Percentiles rank a stretch among this genome's conserved stretches.
phyloP scores from a whole-genome alignment of 169 alveolate species.

The Plasmodium chabaudi region DNA sequence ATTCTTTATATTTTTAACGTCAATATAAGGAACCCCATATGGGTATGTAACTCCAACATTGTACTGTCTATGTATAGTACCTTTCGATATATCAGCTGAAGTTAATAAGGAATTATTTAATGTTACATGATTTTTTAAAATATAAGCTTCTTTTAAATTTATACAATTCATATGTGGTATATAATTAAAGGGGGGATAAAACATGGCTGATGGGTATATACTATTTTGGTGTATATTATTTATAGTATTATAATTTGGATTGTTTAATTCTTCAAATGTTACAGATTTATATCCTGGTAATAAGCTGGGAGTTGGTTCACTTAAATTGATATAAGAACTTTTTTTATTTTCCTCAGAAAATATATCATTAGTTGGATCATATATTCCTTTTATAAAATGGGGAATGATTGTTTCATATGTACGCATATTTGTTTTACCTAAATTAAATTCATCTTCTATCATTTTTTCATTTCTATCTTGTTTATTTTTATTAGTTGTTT shows the following conservation, averaged over 20 bases:
- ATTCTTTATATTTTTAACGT: slow-evolving; percentile 4
- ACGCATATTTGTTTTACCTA: background rate
- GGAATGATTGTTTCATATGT: slow-evolving; percentile 1
- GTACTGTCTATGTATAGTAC: slow-evolving; percentile 35
- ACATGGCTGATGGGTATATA: slow-evolving; percentile 16
- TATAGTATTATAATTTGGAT: background rate
- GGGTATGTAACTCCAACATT: slow-evolving; percentile 59
- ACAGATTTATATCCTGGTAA: slow-evolving; percentile 38
- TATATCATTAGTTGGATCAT: slow-evolving; percentile 32
- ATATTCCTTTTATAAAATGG: slow-evolving; percentile 33
- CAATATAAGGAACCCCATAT: slow-evolving; percentile 53
- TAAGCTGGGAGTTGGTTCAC: slow-evolving; percentile 6
- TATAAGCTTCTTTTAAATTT: slow-evolving; percentile 8
- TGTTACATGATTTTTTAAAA: slow-evolving; percentile 9
- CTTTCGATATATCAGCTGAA: slow-evolving; percentile 35
- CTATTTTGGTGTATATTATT: background rate
- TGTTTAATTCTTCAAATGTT: slow-evolving; percentile 24
- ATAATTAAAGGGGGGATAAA: slow-evolving; percentile 19
- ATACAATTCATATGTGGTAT: slow-evolving; percentile 10
- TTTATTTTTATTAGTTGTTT: background rate
- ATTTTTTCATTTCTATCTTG: background rate
- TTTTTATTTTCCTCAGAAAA: slow-evolving; percentile 18
- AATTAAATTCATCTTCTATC: background rate
- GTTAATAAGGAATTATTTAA: slow-evolving; percentile 36
- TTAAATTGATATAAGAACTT: background rate